Percentiles rank a stretch among this genome's conserved stretches.
These are phyloP conservation scores for Trichothecium sympodiale DNA, from an alignment of 2,329 filamentous ascomycete species.

Conservation along the genomic window DNA sequence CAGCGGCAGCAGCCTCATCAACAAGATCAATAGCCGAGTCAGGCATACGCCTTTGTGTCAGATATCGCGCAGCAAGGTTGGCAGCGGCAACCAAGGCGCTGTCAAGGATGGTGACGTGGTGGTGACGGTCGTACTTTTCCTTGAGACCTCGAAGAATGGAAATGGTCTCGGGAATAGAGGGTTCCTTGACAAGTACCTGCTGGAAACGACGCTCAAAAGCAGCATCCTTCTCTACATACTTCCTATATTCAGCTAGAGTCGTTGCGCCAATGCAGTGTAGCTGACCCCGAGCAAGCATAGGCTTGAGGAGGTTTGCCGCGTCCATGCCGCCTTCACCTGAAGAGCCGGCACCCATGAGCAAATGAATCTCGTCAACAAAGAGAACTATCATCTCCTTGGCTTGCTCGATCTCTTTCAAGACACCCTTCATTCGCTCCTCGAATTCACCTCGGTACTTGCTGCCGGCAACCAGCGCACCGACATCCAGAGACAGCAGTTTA, in stretches of 20 bases:
- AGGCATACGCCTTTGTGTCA: constrained; percentile 80
- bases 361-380: constrained; percentile 97
- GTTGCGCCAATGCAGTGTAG: constrained; percentile 97
- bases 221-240: constrained; percentile 98
- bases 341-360: constrained; percentile 93
- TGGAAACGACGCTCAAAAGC: constrained; percentile 98
- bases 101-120: constrained; percentile 93
- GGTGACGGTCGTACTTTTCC: constrained; percentile 96
- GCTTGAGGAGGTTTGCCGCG: constrained; percentile 92
- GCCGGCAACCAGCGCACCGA: constrained; percentile 87
- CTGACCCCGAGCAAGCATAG: constrained; percentile 93
- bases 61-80: constrained; percentile 85
- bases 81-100: constrained; percentile 84
- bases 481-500: constrained; percentile 88
- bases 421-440: constrained; percentile 98
- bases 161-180: constrained; percentile 76
- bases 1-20: constrained; percentile 93
- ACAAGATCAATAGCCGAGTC: constrained; percentile 96
- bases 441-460: constrained; percentile 99
- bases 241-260: constrained; percentile 88
- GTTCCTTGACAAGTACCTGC: constrained; percentile 94
- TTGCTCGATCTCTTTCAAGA: constrained; percentile 90
- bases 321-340: constrained; percentile 98
- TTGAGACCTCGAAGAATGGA: constrained; percentile 98
- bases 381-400: constrained; percentile 95